phyloP scores from a whole-genome alignment of 139 green algal genomes.

The Micractinium conductrix region DNA sequence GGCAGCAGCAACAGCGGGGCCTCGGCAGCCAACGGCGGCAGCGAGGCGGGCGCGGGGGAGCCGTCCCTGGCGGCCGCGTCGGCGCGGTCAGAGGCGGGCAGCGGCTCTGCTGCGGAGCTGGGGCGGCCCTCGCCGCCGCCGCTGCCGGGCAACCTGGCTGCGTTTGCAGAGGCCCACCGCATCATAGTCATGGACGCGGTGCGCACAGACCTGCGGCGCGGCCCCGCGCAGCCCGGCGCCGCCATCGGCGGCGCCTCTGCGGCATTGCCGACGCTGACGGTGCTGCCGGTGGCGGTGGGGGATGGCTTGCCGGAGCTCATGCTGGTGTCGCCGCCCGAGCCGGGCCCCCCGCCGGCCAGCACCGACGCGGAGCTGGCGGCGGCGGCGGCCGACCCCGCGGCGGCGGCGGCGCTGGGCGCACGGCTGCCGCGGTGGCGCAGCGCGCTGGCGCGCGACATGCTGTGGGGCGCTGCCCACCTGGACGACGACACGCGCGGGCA shows the following conservation, averaged over 20 bases:
- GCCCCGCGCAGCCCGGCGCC: background rate
- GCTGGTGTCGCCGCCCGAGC: slow-evolving; percentile 27
- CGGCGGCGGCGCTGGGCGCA: background rate
- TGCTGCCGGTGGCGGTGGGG: slow-evolving; percentile 37
- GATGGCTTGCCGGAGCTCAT: slow-evolving; percentile 50
- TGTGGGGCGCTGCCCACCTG: slow-evolving; percentile 58
- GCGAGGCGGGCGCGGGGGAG: background rate
- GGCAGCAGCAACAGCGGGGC: background rate
- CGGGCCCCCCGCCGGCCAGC: background rate
- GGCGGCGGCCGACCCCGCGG: background rate
- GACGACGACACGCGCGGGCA: slow-evolving; percentile 31
- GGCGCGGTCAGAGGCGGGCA: slow-evolving; percentile 8
- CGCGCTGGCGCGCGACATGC: slow-evolving; percentile 40
- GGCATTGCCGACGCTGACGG: slow-evolving; percentile 19
- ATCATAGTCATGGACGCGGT: slow-evolving; percentile 79
- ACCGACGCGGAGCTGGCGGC: background rate
- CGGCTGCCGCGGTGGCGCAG: slow-evolving; percentile 47
- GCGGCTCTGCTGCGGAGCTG: background rate
- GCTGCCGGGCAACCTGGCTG: slow-evolving; percentile 56
- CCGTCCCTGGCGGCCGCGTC: background rate
- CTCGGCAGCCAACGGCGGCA: background rate
- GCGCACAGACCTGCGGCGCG: slow-evolving; percentile 51
- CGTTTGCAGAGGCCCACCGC: slow-evolving; percentile 75
- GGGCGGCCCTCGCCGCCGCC: background rate
- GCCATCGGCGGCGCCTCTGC: background rate